phyloP scores from a whole-genome alignment of 352 stramenopile species.

The Pythium aquatile region DNA sequence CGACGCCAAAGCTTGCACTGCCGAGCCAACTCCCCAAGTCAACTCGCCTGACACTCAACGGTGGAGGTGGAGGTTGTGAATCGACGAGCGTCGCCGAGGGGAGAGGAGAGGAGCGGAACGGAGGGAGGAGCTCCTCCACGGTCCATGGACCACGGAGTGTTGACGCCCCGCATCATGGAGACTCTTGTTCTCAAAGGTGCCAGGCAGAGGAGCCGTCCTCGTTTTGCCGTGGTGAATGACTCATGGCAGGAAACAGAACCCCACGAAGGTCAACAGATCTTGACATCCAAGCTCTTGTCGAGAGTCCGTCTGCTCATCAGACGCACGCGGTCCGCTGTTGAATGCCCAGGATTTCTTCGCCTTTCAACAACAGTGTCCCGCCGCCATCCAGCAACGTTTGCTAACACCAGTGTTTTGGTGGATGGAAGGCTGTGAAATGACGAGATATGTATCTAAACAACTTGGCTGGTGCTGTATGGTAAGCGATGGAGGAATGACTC shows the following conservation, averaged over 20 bases:
- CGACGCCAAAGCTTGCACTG: background rate
- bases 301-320: background rate
- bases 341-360: too few relatives aligned
- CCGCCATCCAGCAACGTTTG: too few relatives aligned
- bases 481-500: too few relatives aligned
- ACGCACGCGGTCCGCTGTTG: too few relatives aligned
- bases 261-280: background rate
- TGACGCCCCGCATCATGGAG: background rate
- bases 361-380: too few relatives aligned
- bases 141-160: background rate
- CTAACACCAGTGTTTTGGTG: too few relatives aligned
- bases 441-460: too few relatives aligned
- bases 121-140: background rate
- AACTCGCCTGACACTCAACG: background rate
- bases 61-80: constrained; percentile 3
- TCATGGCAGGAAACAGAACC: background rate
- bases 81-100: background rate
- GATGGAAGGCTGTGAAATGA: too few relatives aligned
- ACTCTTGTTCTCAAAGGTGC: background rate
- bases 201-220: too few relatives aligned
- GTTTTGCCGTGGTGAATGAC: background rate
- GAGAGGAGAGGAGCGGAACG: background rate
- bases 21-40: background rate
- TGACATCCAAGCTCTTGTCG: too few relatives aligned
- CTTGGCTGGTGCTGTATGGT: too few relatives aligned